phyloP scores from a whole-genome alignment of 805 yeast species.

The Lachancea dasiensis region DNA sequence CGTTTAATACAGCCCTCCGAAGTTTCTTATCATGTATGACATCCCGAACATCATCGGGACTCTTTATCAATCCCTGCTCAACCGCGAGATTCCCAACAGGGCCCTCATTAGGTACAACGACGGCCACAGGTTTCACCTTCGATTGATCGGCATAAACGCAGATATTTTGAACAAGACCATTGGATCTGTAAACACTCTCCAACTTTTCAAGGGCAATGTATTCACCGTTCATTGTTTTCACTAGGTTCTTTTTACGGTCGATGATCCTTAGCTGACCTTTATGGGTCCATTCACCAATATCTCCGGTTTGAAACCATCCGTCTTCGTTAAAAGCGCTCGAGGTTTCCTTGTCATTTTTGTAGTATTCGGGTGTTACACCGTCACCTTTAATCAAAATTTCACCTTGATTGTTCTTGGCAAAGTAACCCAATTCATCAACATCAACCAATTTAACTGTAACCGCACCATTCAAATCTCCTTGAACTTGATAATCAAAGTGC shows the following conservation, averaged over 20 bases:
- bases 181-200: conserved; percentile 86
- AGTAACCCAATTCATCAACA: conserved; percentile 86
- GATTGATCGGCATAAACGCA: conserved; percentile 89
- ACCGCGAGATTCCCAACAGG: conserved; percentile 57
- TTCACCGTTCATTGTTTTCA: conserved; percentile 95
- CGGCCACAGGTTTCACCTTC: conserved; percentile 88
- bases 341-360: conserved; percentile 78
- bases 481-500: conserved; percentile 64
- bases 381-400: conserved; percentile 79
- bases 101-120: conserved; percentile 73
- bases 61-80: conserved; percentile 45
- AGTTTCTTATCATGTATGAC: conserved; percentile 54
- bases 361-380: conserved; percentile 71
- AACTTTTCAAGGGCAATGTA: conserved; percentile 94
- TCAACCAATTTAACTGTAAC: conserved; percentile 85
- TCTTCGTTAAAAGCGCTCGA: conserved; percentile 65
- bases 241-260: conserved; percentile 93
- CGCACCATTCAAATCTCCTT: conserved; percentile 79
- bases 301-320: conserved; percentile 97
- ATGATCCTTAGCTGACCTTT: conserved; percentile 76
- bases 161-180: conserved; percentile 65
- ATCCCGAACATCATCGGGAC: conserved; percentile 43
- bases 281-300: conserved; percentile 87
- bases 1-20: conserved; percentile 45
- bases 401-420: conserved; percentile 87